A percentile compares a stretch with the other conserved stretches of the same genome.
Evolutionary conservation across 2,329 filamentous ascomycete species (phyloP).

Genomic region (Diaporthe citrichinensis): DNA sequence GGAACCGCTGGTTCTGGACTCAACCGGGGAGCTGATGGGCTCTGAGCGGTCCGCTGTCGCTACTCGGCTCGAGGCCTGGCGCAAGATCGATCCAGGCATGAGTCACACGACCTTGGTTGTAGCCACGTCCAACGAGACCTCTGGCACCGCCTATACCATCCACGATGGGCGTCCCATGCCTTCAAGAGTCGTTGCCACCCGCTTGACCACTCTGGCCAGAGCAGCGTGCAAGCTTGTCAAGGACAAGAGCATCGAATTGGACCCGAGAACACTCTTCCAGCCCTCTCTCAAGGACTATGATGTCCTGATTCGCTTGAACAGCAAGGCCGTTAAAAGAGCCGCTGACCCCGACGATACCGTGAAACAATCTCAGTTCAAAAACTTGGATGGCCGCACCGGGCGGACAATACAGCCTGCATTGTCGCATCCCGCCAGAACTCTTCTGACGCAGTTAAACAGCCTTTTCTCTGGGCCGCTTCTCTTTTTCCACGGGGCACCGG

Average conservation of each 20-base stretch:
- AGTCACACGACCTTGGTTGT: constrained; percentile 86
- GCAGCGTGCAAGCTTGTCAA: constrained; percentile 77
- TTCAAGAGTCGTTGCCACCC: constrained; percentile 84
- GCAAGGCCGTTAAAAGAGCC: constrained; percentile 63
- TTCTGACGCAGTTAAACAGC: constrained; percentile 76
- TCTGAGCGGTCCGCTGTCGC: constrained; percentile 74
- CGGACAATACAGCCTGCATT: constrained; percentile 63
- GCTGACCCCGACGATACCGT: constrained; percentile 51
- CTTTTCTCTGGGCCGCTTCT: constrained; percentile 79
- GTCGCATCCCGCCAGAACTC: constrained; percentile 72
- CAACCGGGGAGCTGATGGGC: constrained; percentile 74
- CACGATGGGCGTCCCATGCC: constrained; percentile 67
- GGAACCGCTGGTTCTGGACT: constrained; percentile 85
- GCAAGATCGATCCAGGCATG: constrained; percentile 89
- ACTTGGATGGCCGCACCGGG: constrained; percentile 75
- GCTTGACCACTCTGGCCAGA: constrained; percentile 86
- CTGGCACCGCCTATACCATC: constrained; percentile 86
- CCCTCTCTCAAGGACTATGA: constrained; percentile 84
- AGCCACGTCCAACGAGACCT: constrained; percentile 82
- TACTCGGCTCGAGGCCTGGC: constrained; percentile 85
- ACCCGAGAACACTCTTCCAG: constrained; percentile 77
- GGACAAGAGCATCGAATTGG: constrained; percentile 65
- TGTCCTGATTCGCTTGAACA: constrained; percentile 81
- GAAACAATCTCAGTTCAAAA: constrained; percentile 78
- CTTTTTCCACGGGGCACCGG: constrained; percentile 81